Conservation (phyloP, 1,284 basidiomycete species). For the Naganishia sp. region DNA sequence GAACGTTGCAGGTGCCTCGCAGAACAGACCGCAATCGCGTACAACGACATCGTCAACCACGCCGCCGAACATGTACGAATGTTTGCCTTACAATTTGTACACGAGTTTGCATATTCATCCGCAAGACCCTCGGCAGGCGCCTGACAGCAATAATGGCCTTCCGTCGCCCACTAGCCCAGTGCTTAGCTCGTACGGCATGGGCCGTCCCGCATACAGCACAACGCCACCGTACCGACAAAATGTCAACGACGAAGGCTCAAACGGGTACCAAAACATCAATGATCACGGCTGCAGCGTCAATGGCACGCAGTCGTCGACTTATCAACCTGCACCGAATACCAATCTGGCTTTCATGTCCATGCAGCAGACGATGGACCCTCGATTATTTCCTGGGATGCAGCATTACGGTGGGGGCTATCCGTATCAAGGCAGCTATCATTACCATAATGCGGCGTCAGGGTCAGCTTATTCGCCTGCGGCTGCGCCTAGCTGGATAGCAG, state of each 20-base stretch:
- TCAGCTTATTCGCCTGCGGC: not conserved
- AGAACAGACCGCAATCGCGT: conserved; percentile 15
- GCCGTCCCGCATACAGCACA: not conserved
- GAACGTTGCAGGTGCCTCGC: not conserved
- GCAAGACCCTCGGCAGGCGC: conserved; percentile 8
- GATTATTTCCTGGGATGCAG: not conserved
- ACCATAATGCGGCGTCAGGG: conserved; percentile 10
- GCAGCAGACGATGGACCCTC: conserved; percentile 19
- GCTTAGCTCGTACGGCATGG: not conserved
- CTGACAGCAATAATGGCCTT: not conserved
- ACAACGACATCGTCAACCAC: conserved; percentile 16
- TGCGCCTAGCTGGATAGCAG: not conserved
- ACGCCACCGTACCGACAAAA: not conserved
- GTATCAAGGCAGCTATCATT: conserved; percentile 10
- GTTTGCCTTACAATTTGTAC: conserved; percentile 20
- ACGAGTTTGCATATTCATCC: conserved; percentile 16
- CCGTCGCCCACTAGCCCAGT: conserved; percentile 9
- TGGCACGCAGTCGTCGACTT: not conserved
- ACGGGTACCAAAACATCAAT: not conserved
- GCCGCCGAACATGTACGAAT: conserved; percentile 18
- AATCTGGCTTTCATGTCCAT: conserved; percentile 24
- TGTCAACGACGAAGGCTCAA: not conserved
- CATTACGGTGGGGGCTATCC: not conserved
- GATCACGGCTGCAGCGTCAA: not conserved
- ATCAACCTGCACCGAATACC: conserved; percentile 9